Evolutionary conservation across 164 flowering plant species (phyloP), one percentile per base, ranked within the genome.

Genomic region (Magnolia officinalis): DNA sequence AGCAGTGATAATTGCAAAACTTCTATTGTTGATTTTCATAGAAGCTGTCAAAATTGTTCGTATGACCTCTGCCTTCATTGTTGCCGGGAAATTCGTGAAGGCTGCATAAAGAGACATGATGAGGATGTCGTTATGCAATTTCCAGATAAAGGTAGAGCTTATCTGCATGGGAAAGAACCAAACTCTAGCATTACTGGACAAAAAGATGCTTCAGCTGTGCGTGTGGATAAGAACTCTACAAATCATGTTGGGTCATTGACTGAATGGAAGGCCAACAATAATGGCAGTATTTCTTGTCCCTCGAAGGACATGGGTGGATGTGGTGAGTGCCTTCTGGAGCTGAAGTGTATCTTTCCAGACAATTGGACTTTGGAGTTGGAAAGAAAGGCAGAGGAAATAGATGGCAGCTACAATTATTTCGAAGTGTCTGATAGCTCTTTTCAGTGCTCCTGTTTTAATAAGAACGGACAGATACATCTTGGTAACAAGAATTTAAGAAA

Each of bases 1-100:
- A 66, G 76, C 89, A 90, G 96, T 66, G 63, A 90, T 82, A 81
- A 76, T 69, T 91, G 96, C 82, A 79, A 67, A 75, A 89, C 96
- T 63, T 88, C 96, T 6, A 88, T 91, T 19, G 72, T 86, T 80
- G 94, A 89, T 74, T 83, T 80, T 16, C 89, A 87, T 67, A 84
- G 94, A 80, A 86, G 85, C 81, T 91, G 96, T 77, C 72, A 82
- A 24, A 80, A 76, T 4, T 91, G 96, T 78, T 76, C 73, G 0
- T 88, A 80, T 85, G 94, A 91, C 23, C 86, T 91, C 10, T 91
- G 96, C 80, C 88, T 91, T 59, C 59, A 23, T n/a, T 91, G 94
- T 72, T 91, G 92, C 68, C 82, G 78, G 10, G 92, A 90, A 77
- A 76, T 91, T 24, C 89, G 91, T 45, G 83, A 81, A 55, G 89